Evolutionary conservation across 73 alveolate genomes (phyloP).

Genomic region (Tetrahymena thermophila): DNA sequence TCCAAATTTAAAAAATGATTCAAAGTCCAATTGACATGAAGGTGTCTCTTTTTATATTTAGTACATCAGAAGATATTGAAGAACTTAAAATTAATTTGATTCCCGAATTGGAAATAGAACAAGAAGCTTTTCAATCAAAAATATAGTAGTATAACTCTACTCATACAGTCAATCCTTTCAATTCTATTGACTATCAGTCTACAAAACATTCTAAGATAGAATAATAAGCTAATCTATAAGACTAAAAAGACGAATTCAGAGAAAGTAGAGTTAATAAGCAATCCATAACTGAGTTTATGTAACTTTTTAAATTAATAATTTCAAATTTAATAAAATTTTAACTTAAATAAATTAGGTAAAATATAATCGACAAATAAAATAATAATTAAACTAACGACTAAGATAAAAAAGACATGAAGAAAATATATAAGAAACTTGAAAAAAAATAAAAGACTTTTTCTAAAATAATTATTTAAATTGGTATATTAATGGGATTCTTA

Average conservation of each 20-base stretch:
- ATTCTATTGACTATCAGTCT: background rate
- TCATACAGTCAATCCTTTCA: background rate
- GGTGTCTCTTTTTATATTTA: background rate
- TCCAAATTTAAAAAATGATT: background rate
- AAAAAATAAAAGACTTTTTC: background rate
- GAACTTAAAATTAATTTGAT: background rate
- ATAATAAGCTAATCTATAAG: background rate
- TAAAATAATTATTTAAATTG: background rate
- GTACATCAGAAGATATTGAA: background rate
- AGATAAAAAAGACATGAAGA: background rate
- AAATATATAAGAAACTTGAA: background rate
- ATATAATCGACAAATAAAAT: background rate
- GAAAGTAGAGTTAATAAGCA: background rate
- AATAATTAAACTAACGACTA: background rate
- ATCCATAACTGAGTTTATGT: background rate
- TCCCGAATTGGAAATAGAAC: background rate
- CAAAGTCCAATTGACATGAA: background rate
- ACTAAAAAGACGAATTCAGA: background rate
- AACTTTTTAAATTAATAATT: background rate
- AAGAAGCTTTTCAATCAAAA: background rate
- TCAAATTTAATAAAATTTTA: background rate
- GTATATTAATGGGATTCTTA: background rate
- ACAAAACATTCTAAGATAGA: background rate
- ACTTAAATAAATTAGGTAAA: background rate
- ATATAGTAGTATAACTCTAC: background rate